A percentile compares a stretch with the other conserved stretches of the same genome.
Evolutionary conservation across 139 green algal genomes (phyloP).

Genomic region (Micractinium conductrix): DNA sequence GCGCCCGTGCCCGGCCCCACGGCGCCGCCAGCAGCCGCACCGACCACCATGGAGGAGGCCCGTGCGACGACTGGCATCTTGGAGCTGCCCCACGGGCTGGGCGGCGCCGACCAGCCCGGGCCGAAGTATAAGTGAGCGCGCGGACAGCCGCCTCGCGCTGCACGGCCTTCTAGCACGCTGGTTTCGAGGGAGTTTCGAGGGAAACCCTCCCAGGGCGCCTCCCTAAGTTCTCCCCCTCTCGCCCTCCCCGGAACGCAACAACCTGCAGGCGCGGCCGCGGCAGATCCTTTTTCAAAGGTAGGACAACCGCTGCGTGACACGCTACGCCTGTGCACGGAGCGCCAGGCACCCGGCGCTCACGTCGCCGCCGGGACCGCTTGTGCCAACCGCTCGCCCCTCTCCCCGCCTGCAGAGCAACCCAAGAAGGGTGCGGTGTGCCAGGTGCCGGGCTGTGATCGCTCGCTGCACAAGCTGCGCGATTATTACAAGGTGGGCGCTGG

Average conservation of each 20-base stretch:
- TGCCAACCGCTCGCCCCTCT: neutral
- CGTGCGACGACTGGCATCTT: no score
- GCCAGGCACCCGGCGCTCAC: neutral
- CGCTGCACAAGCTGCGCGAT: constrained; percentile 50
- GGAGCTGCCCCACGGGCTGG: constrained; percentile 1
- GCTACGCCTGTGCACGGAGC: neutral
- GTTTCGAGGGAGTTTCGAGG: no score
- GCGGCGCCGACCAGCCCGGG: neutral
- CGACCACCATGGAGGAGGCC: no score
- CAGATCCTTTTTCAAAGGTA: constrained; percentile 39
- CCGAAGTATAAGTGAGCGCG: constrained; percentile 23
- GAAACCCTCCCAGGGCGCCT: no score
- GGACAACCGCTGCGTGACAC: neutral
- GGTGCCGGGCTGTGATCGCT: constrained; percentile 43
- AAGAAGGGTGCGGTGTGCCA: constrained; percentile 38
- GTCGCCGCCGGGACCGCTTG: no score
- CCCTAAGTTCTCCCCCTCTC: no score
- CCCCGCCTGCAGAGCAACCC: constrained; percentile 13
- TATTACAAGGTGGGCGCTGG: constrained; percentile 49
- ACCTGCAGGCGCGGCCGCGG: constrained; percentile 32
- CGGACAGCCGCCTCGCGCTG: neutral
- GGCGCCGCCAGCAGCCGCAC: no score
- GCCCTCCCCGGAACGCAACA: no score
- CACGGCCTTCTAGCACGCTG: neutral
- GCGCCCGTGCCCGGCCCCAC: no score